Percentiles rank a stretch among this genome's conserved stretches.
Evolutionary conservation across 176 grass and related monocot genomes (phyloP).

Genomic region (Tillandsia fasciculata): DNA sequence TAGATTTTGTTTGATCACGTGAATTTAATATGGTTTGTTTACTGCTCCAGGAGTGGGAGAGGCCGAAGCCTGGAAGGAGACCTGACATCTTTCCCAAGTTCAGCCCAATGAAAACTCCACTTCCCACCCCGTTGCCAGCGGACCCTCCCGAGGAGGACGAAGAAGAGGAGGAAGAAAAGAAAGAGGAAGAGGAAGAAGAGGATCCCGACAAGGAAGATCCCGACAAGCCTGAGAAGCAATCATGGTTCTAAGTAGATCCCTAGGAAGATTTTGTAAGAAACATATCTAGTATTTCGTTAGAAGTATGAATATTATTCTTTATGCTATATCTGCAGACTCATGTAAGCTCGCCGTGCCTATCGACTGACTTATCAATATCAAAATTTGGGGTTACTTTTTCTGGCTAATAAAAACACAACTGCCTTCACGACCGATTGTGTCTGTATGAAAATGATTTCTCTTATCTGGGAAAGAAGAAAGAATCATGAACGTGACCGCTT

Average conservation of each 20-base stretch:
- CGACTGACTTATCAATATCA: too few relatives aligned
- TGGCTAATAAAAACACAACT: too few relatives aligned
- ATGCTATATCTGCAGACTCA: too few relatives aligned
- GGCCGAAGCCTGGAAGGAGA: slow-evolving; percentile 62
- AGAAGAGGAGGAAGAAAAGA: slow-evolving; percentile 56
- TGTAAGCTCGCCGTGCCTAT: too few relatives aligned
- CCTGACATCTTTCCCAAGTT: slow-evolving; percentile 80
- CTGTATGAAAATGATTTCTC: too few relatives aligned
- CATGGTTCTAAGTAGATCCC: neutral
- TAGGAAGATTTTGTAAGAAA: neutral
- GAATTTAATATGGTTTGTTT: slow-evolving; percentile 6
- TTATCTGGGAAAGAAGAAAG: too few relatives aligned
- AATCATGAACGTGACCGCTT: too few relatives aligned
- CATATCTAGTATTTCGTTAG: too few relatives aligned
- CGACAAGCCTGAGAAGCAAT: slow-evolving; percentile 20
- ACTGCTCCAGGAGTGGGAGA: slow-evolving; percentile 60
- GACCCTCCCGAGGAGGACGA: slow-evolving; percentile 70
- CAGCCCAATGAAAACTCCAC: slow-evolving; percentile 77
- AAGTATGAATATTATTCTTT: too few relatives aligned
- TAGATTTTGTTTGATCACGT: neutral
- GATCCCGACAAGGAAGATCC: slow-evolving; percentile 67
- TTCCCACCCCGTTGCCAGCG: slow-evolving; percentile 56
- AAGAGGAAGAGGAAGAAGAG: slow-evolving; percentile 40
- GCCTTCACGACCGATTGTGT: too few relatives aligned
- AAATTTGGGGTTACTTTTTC: too few relatives aligned